Evolutionary conservation across 257 asterid species (phyloP), one percentile per base, ranked within the genome.

Genomic region (Ballota nigra): DNA sequence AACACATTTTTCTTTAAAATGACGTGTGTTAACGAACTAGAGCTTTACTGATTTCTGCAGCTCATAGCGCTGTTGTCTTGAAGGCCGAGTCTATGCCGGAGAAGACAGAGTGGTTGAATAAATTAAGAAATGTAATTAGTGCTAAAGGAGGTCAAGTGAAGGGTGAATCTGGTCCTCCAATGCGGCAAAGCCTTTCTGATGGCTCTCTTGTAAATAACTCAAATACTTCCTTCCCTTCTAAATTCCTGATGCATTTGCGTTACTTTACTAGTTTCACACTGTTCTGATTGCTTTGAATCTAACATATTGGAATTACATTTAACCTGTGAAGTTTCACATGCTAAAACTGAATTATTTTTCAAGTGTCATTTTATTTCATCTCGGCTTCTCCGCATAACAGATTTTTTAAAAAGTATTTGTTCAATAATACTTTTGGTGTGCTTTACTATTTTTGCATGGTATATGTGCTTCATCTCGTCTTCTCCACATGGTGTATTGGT

Each of bases 141-240:
- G 74, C 95, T 24, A 92, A 82, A 80, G 97, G 98, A 62, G 98
- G 98, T 78, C 89, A 87, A 79, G 92, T 92, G 83, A 92, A 86
- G 87, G 81, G 83, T 69, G 96, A 89, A 71, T 73, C 94, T 76
- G 86, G 83, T 22, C 86, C 85, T 53, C 68, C 88, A 8, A 81
- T 89, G 78, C 86, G 96, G 65, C 98, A 92, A 38, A 86, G 95
- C 75, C 88, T 82, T 47, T 92, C 98, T 51, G 98, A 92, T 63
- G 96, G 98, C 61, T 92, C 96, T 70, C 97, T 92, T 80, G 97
- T 92, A 84, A 86, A 87, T 84, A 63, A 57, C 74, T 72, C 69
- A 12, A 19, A 18, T 75, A 63, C 75, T 66, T 65, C 68, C 51
- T 7, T 34, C 16, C 59, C 13, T 20, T 74, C 53, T 51, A 55